phyloP scores from a whole-genome alignment of 306 rosid species.

The Dicorynia guianensis region DNA sequence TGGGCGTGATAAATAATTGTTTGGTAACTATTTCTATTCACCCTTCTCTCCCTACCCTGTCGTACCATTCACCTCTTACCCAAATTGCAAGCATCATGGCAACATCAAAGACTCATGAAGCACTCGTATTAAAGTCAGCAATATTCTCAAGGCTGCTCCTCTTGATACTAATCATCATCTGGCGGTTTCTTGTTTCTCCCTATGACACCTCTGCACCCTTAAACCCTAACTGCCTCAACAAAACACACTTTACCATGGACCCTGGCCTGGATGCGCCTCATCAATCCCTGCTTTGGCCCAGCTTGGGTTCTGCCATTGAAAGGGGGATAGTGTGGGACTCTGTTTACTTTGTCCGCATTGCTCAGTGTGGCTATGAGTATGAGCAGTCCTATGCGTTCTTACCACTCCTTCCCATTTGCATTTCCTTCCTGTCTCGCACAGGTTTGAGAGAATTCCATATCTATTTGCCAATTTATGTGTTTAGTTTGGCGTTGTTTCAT shows the following conservation, averaged over 20 bases:
- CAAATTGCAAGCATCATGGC: conserved; percentile 23
- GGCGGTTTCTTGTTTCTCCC: conserved; percentile 63
- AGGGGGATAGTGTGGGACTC: conserved; percentile 89
- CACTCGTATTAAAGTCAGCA: conserved; percentile 61
- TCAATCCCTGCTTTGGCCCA: conserved; percentile 42
- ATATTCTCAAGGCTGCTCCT: conserved; percentile 64
- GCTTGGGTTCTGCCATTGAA: conserved; percentile 60
- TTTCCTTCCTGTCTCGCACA: conserved; percentile 58
- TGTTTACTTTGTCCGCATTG: conserved; percentile 71
- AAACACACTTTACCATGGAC: not conserved
- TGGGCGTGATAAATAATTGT: not conserved
- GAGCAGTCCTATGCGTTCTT: conserved; percentile 90
- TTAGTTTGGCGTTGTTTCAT: not conserved
- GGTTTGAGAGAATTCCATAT: conserved; percentile 34
- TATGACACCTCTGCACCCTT: conserved; percentile 89
- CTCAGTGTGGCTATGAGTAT: conserved; percentile 90
- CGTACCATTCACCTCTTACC: not conserved
- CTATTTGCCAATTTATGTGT: not conserved
- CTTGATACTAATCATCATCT: conserved; percentile 56
- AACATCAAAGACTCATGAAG: conserved; percentile 33
- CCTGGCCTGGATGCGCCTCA: conserved; percentile 1
- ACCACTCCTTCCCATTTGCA: conserved; percentile 77
- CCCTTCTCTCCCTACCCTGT: not conserved
- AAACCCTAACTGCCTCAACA: conserved; percentile 59
- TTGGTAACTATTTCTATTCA: not conserved